phyloP scores from a whole-genome alignment of 352 stramenopile genomes.

The Globisporangium perplexum region DNA sequence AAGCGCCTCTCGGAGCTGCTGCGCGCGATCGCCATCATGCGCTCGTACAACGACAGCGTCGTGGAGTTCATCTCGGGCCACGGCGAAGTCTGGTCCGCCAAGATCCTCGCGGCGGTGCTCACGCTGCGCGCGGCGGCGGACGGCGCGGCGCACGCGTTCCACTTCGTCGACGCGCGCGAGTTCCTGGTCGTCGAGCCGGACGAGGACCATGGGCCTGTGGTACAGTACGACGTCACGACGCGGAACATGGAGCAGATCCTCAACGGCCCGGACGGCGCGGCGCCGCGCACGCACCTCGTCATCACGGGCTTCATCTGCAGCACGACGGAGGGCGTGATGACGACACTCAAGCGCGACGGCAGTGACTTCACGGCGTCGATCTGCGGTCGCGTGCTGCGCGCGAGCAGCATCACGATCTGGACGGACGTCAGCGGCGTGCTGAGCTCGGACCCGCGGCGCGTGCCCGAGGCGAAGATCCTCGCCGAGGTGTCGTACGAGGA shows the following conservation, averaged over 20 bases:
- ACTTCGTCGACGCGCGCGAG: constrained; percentile 91
- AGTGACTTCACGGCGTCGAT: constrained; percentile 98
- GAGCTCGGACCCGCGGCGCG: constrained; percentile 91
- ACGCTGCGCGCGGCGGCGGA: constrained; percentile 31
- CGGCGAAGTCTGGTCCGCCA: constrained; percentile 94
- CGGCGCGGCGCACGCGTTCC: constrained; percentile 65
- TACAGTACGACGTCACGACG: constrained; percentile 71
- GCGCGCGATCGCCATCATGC: constrained; percentile 86
- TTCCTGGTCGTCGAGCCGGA: constrained; percentile 81
- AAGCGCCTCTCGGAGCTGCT: constrained; percentile 73
- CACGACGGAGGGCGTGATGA: constrained; percentile 93
- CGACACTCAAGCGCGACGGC: constrained; percentile 94
- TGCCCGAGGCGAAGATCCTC: constrained; percentile 90
- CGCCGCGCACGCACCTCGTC: constrained; percentile 77
- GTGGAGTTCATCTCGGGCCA: constrained; percentile 94
- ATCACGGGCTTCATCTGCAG: constrained; percentile 97
- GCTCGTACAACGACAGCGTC: constrained; percentile 80
- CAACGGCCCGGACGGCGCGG: constrained; percentile 23
- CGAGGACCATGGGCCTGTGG: constrained; percentile 67
- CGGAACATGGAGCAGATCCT: constrained; percentile 58
- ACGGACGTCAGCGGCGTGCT: constrained; percentile 96
- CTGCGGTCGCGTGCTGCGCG: constrained; percentile 90
- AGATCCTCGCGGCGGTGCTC: constrained; percentile 86
- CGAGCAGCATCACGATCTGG: constrained; percentile 94
- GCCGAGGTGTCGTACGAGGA: constrained; percentile 95